Percentiles rank a stretch among this genome's conserved stretches.
These are phyloP conservation scores for Rhizophagus prolifer DNA, from an alignment of 192 early-diverging fungal species.

Conservation along the genomic window DNA sequence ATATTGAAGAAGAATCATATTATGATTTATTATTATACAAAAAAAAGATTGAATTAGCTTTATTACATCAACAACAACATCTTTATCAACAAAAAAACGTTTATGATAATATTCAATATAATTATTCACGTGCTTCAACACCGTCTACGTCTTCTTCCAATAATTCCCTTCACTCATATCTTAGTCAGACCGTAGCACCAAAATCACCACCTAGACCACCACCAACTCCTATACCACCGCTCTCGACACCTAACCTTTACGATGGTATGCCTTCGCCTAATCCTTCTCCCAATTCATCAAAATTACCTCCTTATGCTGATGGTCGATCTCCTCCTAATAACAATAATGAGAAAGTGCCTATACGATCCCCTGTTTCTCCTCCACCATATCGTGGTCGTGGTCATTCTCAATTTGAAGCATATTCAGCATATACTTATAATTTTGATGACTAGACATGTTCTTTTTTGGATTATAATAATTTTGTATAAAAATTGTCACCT, in stretches of 20 bases:
- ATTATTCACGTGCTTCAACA: background rate
- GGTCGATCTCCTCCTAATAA: background rate
- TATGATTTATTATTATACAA: background rate
- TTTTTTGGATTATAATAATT: no score
- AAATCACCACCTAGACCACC: background rate
- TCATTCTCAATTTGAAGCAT: background rate
- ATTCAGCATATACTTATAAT: constrained; percentile 10
- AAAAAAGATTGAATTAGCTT: background rate
- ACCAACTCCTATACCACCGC: background rate
- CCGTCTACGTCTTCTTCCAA: background rate
- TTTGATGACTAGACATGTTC: background rate
- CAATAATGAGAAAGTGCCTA: background rate
- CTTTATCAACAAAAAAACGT: background rate
- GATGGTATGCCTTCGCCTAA: background rate
- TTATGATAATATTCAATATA: background rate
- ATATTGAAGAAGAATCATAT: background rate
- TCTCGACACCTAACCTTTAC: background rate
- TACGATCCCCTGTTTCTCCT: background rate
- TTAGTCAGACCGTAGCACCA: background rate
- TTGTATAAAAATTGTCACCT: no score
- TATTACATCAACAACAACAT: background rate
- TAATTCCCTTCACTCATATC: background rate
- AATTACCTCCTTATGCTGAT: background rate
- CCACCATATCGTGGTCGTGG: background rate
- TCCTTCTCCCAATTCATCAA: background rate